phyloP scores from a whole-genome alignment of 352 stramenopile genomes.

The Globisporangium yorkense region DNA sequence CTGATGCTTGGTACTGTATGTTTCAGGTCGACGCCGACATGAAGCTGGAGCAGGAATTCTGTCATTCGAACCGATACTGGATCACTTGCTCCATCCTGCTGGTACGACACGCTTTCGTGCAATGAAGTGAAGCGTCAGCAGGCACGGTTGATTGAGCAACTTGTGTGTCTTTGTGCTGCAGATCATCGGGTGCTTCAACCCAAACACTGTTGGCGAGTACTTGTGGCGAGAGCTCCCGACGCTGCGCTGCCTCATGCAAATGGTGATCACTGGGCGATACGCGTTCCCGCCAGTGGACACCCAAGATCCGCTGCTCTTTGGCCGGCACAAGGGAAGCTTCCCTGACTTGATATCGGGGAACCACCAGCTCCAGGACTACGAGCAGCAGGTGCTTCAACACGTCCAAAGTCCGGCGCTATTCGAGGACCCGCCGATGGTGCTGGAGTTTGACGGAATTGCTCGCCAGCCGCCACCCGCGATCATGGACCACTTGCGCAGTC shows the following conservation, averaged over 20 bases:
- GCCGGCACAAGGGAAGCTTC: conserved; percentile 47
- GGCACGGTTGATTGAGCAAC: neutral
- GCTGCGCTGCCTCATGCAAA: conserved; percentile 78
- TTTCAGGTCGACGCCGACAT: conserved; percentile 43
- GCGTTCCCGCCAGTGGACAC: conserved; percentile 55
- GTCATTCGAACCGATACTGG: conserved; percentile 76
- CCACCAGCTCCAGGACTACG: conserved; percentile 58
- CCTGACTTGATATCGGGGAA: conserved; percentile 54
- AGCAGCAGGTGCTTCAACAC: conserved; percentile 59
- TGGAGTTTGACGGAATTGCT: conserved; percentile 58
- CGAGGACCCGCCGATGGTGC: conserved; percentile 68
- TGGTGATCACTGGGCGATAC: conserved; percentile 78
- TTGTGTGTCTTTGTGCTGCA: conserved; percentile 4
- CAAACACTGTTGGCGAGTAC: conserved; percentile 66
- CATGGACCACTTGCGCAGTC: conserved; percentile 61
- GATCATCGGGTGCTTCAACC: conserved; percentile 66
- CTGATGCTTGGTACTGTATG: conserved; percentile 1
- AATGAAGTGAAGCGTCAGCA: neutral
- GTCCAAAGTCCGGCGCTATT: conserved; percentile 34
- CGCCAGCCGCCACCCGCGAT: conserved; percentile 65
- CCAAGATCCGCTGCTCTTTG: conserved; percentile 54
- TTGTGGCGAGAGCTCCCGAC: conserved; percentile 74
- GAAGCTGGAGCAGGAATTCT: conserved; percentile 72
- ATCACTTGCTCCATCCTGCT: conserved; percentile 82
- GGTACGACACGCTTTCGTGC: conserved; percentile 21